Base-by-base conservation (phyloP, 495 filamentous ascomycete genomes). In the Penicillium cosmopolitanum region DNA sequence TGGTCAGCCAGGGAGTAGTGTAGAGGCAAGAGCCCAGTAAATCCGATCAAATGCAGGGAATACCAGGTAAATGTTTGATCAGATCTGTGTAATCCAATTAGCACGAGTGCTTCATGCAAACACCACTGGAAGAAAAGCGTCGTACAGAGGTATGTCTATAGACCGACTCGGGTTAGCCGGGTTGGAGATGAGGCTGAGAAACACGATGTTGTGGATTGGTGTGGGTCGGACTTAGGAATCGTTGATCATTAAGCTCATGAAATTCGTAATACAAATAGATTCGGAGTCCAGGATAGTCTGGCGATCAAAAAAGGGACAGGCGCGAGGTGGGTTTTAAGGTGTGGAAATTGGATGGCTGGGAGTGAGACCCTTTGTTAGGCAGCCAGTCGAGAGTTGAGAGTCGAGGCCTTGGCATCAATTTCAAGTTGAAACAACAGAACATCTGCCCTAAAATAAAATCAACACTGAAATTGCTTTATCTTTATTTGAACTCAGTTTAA, bases 261-360 rank as follows among this genome's bases (percentile, higher is more conserved):
- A 44, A 16, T 44, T 16, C 42, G 16, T 44, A 19, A 48, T 11
- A 9, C 10, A 44, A 44, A 44, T 16, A 12, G 36, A 38, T 1
- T 44, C 16, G 7, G 16, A 11, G 21, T 48, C 23, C 42, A 19
- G 11, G 46, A 25, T n/a, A 6, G 31, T 48, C 46, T 13, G 46
- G 4, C 6, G 21, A 28, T 48, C 21, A 28, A 28, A 48, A n/a
- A 38, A 38, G 36, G 36, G 28, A 31, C 15, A 10, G 36, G 36
- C 9, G 12, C 6, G 16, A 40, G 11, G 35, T 36, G 9, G n/a
- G 31, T 13, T 38, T 40, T 23, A 23, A 35, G 7, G 50, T 12
- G 23, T 28, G 36, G 50, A 58, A 58, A 58, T 53, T 50, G 35
- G 56, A 58, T 52, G 56, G 56, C 56, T 58, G 56, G 56, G 56